A percentile compares a stretch with the other conserved stretches of the same genome.
These are phyloP conservation scores for Tuber melanosporum DNA, from an alignment of 495 filamentous ascomycete species.

Conservation along the genomic window DNA sequence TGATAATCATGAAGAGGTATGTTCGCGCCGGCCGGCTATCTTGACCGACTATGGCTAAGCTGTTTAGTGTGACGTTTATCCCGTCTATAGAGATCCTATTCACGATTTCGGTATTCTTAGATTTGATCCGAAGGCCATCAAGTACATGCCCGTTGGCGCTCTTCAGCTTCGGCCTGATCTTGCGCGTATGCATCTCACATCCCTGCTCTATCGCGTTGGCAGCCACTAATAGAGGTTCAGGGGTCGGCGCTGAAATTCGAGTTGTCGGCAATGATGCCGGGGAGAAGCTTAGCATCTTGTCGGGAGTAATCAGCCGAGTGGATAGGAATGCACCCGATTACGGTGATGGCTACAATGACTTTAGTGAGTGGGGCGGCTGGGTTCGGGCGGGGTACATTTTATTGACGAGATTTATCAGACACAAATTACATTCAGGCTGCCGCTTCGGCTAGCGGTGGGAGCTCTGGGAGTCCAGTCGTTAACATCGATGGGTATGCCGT, in stretches of 20 bases:
- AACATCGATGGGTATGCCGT: slow-evolving; percentile 90
- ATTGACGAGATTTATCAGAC: slow-evolving; percentile 43
- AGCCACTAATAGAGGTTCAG: slow-evolving; percentile 28
- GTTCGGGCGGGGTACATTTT: slow-evolving; percentile 4
- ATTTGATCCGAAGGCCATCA: slow-evolving; percentile 90
- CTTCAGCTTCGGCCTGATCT: slow-evolving; percentile 80
- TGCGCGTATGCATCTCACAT: slow-evolving; percentile 50
- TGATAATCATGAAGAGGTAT: slow-evolving; percentile 88
- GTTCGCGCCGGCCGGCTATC: slow-evolving; percentile 22
- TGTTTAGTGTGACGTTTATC: slow-evolving; percentile 79
- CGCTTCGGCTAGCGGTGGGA: slow-evolving; percentile 89
- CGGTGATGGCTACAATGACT: slow-evolving; percentile 96
- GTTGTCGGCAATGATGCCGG: slow-evolving; percentile 98
- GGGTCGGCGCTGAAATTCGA: slow-evolving; percentile 83
- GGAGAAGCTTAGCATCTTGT: slow-evolving; percentile 96
- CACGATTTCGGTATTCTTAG: slow-evolving; percentile 97
- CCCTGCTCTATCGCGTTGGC: not conserved
- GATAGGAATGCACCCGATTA: slow-evolving; percentile 98
- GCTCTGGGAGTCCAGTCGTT: slow-evolving; percentile 93
- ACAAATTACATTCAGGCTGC: slow-evolving; percentile 99
- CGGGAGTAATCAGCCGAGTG: slow-evolving; percentile 90
- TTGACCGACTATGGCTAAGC: slow-evolving; percentile 10
- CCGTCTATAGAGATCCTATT: slow-evolving; percentile 97
- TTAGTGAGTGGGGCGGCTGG: slow-evolving; percentile 49
- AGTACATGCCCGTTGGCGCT: slow-evolving; percentile 83